Evolutionary conservation across 1,139 yeast species (phyloP), one percentile per base, ranked within the genome.

Genomic region (Saccharomyces hybrid): DNA sequence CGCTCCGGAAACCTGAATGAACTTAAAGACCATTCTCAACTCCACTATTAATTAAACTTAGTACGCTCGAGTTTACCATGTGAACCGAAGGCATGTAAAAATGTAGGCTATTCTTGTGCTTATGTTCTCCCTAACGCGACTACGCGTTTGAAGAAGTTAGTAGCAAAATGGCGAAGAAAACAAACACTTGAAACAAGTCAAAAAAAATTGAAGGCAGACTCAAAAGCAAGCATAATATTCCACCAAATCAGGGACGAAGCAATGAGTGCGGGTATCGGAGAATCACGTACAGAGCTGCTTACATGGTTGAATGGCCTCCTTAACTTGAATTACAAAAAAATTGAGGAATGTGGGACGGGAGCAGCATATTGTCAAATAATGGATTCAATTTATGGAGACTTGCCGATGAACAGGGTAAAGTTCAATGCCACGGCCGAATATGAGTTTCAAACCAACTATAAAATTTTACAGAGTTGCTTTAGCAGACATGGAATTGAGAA

Each of bases 301-400:
- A 80, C 78, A 56, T 95, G 99, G 98, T 77, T 93, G 61, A 91
- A 91, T 67, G 75, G 79, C 51, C 79, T 88, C 5, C 76, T 89
- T 48, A 79, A 79, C 52, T 71, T 90, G 47, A 77, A 83, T 59
- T 81, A 87, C 63, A 77, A 83, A 52, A 89, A 87, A 65, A 86
- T 93, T 2, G 99, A 95, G 67, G 93, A 90, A 70, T 86, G 96
- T 67, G 99, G 99, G 20, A 83, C 86, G 2, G 99, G 99, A 2
- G 96, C 96, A 0, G 95, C 89, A 2, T 91, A 88, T 69, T 90
- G 98, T 71, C 97, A 91, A 71, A 78, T 93, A 51, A 79, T 91
- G 76, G 97, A 93, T 70, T 82, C 91, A 26, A 82, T 93, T 31
- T 87, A 78, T 64, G 84, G 86, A 26, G 96, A 88, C 60, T 78